A percentile compares a stretch with the other conserved stretches of the same genome.
These are phyloP conservation scores for Acrodontium crateriforme DNA, from an alignment of 2,329 filamentous ascomycete genomes.

Conservation along the genomic window DNA sequence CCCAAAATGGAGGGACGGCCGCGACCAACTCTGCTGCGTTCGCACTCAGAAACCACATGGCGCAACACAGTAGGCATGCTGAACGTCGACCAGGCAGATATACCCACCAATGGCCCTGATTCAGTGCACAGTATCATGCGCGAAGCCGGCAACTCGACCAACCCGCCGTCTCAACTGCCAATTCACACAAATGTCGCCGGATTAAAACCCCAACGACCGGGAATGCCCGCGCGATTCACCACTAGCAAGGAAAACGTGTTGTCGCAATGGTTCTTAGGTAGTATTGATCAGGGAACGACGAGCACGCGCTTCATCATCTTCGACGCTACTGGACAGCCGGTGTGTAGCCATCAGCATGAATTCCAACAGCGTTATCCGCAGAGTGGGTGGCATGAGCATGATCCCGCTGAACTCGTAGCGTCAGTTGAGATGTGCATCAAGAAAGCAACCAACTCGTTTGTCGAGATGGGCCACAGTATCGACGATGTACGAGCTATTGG, in stretches of 20 bases:
- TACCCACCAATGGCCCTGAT: too few relatives aligned
- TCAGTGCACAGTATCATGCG: too few relatives aligned
- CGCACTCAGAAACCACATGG: too few relatives aligned
- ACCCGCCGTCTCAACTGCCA: too few relatives aligned
- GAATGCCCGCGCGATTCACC: slow-evolving; percentile 19
- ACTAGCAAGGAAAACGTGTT: slow-evolving; percentile 22
- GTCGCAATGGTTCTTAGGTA: slow-evolving; percentile 56
- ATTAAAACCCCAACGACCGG: slow-evolving; percentile 12
- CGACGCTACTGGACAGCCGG: slow-evolving; percentile 60
- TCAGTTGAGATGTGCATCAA: slow-evolving; percentile 67
- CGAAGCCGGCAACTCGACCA: too few relatives aligned
- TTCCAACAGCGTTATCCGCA: slow-evolving; percentile 74
- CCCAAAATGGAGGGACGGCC: too few relatives aligned
- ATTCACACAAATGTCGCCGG: too few relatives aligned
- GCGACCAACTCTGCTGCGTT: too few relatives aligned
- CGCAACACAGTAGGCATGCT: too few relatives aligned
- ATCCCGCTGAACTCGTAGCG: slow-evolving; percentile 57
- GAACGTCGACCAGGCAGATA: too few relatives aligned
- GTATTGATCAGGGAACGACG: slow-evolving; percentile 84
- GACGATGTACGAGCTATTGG: slow-evolving; percentile 61
- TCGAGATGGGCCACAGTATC: slow-evolving; percentile 48
- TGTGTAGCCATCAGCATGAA: slow-evolving; percentile 75
- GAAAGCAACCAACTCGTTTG: slow-evolving; percentile 56
- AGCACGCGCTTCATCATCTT: slow-evolving; percentile 86
- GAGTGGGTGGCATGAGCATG: slow-evolving; percentile 85